Evolutionary conservation across 2,329 filamentous ascomycete genomes (phyloP), one percentile per base, ranked within the genome.

Genomic region (Trichoderma koningiopsis): DNA sequence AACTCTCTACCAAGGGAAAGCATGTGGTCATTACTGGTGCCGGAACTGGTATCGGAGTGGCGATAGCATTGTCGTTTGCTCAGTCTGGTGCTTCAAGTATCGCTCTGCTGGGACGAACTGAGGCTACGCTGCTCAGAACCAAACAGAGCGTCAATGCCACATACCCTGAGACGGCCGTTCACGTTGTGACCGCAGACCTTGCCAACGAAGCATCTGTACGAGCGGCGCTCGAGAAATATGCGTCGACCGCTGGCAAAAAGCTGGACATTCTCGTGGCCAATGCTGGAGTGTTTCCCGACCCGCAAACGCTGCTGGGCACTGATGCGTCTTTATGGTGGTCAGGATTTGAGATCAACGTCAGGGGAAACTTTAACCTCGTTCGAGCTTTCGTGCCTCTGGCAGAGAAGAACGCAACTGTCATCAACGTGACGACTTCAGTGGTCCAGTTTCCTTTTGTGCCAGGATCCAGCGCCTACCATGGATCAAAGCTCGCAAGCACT

Each of bases 21-120:
- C 87, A 83, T 22, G 87, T 89, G 10, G 80, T 92, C 19, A 88
- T 92, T 75, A 91, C 88, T 4, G 90, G 90, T 29, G 89, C 85
- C 13, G 86, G 86, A 4, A 85, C 84, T 0, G 88, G 89, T 29
- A 86, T 92, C 57, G 89, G 89, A 1, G 86, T 87, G 65, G 86
- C 87, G 1, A 86, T 91, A 11, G 89, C 89, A 5, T 82, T 84
- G 62, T 81, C 88, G 52, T 92, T 85, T 72, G 77, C 80, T 19
- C 70, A 74, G 11, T 85, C 84, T 0, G 78, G 78, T 0, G 79
- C 82, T 13, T 65, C 74, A 13, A 76, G 76, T 13, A 72, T 85
- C 31, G 78, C 80, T 53, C 76, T 86, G 53, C 71, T 81, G 0
- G 83, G 80, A 22, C 81, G 84, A 4, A 80, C 78, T 14, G 69